Percentiles rank a stretch among this genome's conserved stretches.
Evolutionary conservation across 345 rosid genomes (phyloP).

Genomic region (Heritiera littoralis): DNA sequence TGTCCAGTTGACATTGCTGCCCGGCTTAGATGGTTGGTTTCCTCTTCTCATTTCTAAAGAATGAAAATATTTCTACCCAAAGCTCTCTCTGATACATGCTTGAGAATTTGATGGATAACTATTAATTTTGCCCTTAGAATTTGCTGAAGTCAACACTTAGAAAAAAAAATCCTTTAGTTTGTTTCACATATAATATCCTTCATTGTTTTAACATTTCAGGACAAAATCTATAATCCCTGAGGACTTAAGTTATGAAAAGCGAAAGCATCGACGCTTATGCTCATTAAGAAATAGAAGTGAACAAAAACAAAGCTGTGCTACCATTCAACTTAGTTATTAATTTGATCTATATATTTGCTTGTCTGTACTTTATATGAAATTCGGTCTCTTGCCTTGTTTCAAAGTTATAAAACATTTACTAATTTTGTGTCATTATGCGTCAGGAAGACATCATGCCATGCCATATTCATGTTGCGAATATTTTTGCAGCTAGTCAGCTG

Average conservation of each 20-base stretch:
- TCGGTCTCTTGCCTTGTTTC: background rate
- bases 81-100: background rate
- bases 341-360: too few relatives aligned
- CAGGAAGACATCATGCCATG: background rate
- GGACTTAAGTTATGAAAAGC: background rate
- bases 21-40: constrained; percentile 18
- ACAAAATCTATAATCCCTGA: background rate
- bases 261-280: background rate
- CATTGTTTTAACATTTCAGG: too few relatives aligned
- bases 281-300: background rate
- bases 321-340: background rate
- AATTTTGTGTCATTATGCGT: background rate
- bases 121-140: too few relatives aligned
- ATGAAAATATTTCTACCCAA: background rate
- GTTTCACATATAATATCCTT: too few relatives aligned
- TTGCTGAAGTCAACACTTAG: too few relatives aligned
- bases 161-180: too few relatives aligned
- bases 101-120: background rate
- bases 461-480: background rate
- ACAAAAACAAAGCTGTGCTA: background rate
- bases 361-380: background rate
- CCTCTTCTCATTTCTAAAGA: background rate
- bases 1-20: background rate
- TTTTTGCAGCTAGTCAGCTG: background rate
- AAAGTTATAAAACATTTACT: background rate